A percentile compares a stretch with the other conserved stretches of the same genome.
Evolutionary conservation across 2,329 filamentous ascomycete genomes (phyloP).

Genomic region (Botrytis medusae): DNA sequence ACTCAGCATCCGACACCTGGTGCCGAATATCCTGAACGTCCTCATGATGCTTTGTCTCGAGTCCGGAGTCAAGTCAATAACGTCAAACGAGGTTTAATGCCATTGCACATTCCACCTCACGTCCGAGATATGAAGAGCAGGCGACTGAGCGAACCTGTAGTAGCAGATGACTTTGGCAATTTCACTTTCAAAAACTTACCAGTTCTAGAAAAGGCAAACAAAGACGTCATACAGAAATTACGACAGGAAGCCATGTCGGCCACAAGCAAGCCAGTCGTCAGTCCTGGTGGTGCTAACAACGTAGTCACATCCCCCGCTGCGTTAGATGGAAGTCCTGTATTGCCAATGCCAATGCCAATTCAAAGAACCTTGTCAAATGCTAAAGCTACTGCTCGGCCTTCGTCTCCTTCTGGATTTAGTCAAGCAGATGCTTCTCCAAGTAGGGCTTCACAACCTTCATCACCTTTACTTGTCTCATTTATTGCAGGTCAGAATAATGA

Average conservation of each 20-base stretch:
- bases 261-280: slow-evolving; percentile 51
- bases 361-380: slow-evolving; percentile 82
- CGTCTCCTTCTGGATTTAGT: slow-evolving; percentile 79
- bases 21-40: slow-evolving; percentile 81
- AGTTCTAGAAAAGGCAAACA: slow-evolving; percentile 96
- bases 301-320: slow-evolving; percentile 58
- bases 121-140: slow-evolving; percentile 87
- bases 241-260: slow-evolving; percentile 82
- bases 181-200: slow-evolving; percentile 98
- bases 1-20: slow-evolving; percentile 68
- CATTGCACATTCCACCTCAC: slow-evolving; percentile 92
- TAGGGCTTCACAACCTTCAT: slow-evolving; percentile 79
- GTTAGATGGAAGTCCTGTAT: slow-evolving; percentile 80
- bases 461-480: slow-evolving; percentile 94
- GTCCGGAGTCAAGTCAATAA: slow-evolving; percentile 85
- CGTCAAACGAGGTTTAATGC: slow-evolving; percentile 89
- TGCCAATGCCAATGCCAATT: slow-evolving; percentile 78
- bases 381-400: slow-evolving; percentile 74
- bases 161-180: slow-evolving; percentile 88
- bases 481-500: slow-evolving; percentile 81
- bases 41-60: slow-evolving; percentile 89
- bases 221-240: slow-evolving; percentile 96
- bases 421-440: slow-evolving; percentile 85
- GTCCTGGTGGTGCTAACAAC: slow-evolving; percentile 26
- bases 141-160: slow-evolving; percentile 84